Conservation (phyloP, 257 asterid genomes). For the Echium plantagineum region DNA sequence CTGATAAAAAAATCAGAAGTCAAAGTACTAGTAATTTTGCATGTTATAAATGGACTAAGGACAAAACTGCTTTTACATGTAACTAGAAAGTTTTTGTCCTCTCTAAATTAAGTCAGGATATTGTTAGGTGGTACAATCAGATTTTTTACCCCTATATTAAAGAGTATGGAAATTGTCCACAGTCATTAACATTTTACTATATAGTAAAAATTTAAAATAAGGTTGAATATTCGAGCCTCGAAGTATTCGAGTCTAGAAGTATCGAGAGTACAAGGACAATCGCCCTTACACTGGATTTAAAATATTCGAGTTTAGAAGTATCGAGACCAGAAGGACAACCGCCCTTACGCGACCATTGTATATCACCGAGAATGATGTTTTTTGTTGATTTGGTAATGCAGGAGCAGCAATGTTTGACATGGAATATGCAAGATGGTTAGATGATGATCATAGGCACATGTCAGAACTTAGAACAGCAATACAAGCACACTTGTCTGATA, state of each 20-base stretch:
- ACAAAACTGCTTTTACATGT: slow-evolving; percentile 12
- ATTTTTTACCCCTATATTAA: not conserved
- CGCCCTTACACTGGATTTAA: too few relatives aligned
- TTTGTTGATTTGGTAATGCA: slow-evolving; percentile 11
- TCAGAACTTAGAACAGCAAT: slow-evolving; percentile 73
- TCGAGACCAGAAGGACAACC: too few relatives aligned
- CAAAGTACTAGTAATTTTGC: slow-evolving; percentile 7
- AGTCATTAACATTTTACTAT: not conserved
- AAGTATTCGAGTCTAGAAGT: too few relatives aligned
- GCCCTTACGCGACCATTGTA: too few relatives aligned
- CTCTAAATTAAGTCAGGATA: slow-evolving; percentile 8
- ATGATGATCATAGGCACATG: slow-evolving; percentile 73
- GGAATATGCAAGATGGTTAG: slow-evolving; percentile 92
- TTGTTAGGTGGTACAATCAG: not conserved
- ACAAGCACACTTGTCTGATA: slow-evolving; percentile 65
- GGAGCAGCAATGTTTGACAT: slow-evolving; percentile 84
- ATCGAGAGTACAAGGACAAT: too few relatives aligned
- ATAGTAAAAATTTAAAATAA: not conserved
- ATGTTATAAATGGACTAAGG: slow-evolving; percentile 9
- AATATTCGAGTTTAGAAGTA: not conserved
- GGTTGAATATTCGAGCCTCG: too few relatives aligned
- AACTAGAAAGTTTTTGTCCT: slow-evolving; percentile 13
- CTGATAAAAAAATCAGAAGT: slow-evolving; percentile 10
- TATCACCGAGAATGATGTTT: not conserved
- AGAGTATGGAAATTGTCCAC: not conserved